These are phyloP conservation scores for Candolleomyces aberdarensis DNA, from an alignment of 768 basidiomycete species.

Conservation along the genomic window DNA sequence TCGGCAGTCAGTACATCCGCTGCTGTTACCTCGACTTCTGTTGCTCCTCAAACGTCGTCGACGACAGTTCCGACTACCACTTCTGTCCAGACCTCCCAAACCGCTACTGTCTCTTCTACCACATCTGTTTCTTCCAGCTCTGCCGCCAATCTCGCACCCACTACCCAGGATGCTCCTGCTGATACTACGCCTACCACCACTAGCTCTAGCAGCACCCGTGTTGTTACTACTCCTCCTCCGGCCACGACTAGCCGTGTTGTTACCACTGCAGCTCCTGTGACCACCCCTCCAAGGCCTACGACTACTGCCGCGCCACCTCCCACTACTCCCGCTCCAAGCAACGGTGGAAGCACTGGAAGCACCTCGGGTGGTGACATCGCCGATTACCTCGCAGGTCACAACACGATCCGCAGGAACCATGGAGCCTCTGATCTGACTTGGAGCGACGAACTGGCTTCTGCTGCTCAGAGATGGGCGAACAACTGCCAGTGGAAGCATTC, in stretches of 20 bases:
- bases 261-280: neutral
- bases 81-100: neutral
- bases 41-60: conserved; percentile 1
- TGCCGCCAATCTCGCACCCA: conserved; percentile 12
- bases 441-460: conserved; percentile 55
- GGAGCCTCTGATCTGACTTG: conserved; percentile 65
- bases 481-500: conserved; percentile 69
- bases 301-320: conserved; percentile 15
- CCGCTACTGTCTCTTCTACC: conserved; percentile 13
- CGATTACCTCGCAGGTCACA: conserved; percentile 59
- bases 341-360: conserved; percentile 11
- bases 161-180: conserved; percentile 4
- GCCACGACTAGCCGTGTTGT: too few relatives aligned
- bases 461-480: conserved; percentile 69
- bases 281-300: conserved; percentile 6
- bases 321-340: conserved; percentile 11
- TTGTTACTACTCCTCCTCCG: too few relatives aligned
- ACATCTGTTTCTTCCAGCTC: conserved; percentile 17
- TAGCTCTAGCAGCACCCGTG: too few relatives aligned
- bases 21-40: conserved; percentile 14
- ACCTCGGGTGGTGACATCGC: conserved; percentile 38
- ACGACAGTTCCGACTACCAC: too few relatives aligned
- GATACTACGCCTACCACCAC: conserved; percentile 12
- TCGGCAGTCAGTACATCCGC: conserved; percentile 4
- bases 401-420: conserved; percentile 57